These are phyloP conservation scores for Alliaria petiolata DNA, from an alignment of 345 rosid genomes.

Conservation along the genomic window DNA sequence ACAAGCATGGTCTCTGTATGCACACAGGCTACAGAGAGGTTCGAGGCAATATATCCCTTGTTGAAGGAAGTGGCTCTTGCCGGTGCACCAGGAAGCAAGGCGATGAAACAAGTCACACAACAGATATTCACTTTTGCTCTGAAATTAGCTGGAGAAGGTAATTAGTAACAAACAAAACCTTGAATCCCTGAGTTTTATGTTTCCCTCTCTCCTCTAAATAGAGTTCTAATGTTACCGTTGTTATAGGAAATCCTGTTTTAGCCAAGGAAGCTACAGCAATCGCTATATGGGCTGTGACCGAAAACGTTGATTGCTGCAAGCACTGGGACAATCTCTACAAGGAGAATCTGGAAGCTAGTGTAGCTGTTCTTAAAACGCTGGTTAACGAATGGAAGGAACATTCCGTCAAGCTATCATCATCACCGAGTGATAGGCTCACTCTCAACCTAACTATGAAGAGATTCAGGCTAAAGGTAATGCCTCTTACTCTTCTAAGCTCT, in stretches of 20 bases:
- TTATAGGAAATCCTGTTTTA: constrained; percentile 50
- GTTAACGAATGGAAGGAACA: constrained; percentile 59
- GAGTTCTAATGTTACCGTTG: neutral
- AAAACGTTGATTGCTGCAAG: constrained; percentile 67
- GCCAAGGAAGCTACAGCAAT: constrained; percentile 67
- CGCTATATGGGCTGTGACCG: constrained; percentile 54
- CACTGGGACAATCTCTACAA: constrained; percentile 68
- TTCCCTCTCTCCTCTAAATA: neutral
- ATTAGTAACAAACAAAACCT: neutral
- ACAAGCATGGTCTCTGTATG: neutral
- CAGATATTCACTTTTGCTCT: constrained; percentile 53
- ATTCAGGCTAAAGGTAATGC: constrained; percentile 55
- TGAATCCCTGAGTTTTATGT: neutral
- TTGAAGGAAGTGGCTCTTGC: constrained; percentile 71
- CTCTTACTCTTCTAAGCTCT: neutral
- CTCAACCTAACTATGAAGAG: constrained; percentile 49
- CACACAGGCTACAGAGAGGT: constrained; percentile 75
- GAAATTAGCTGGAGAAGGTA: constrained; percentile 72
- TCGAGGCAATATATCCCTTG: constrained; percentile 55
- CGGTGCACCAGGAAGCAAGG: constrained; percentile 73
- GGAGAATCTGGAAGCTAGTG: constrained; percentile 56
- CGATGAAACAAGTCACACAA: constrained; percentile 69
- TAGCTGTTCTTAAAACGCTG: constrained; percentile 49
- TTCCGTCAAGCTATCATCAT: constrained; percentile 39
- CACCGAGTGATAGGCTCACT: constrained; percentile 37